Evolutionary conservation across 2,329 filamentous ascomycete genomes (phyloP), one percentile per base, ranked within the genome.

Genomic region (Penicillium aurantiogriseum): DNA sequence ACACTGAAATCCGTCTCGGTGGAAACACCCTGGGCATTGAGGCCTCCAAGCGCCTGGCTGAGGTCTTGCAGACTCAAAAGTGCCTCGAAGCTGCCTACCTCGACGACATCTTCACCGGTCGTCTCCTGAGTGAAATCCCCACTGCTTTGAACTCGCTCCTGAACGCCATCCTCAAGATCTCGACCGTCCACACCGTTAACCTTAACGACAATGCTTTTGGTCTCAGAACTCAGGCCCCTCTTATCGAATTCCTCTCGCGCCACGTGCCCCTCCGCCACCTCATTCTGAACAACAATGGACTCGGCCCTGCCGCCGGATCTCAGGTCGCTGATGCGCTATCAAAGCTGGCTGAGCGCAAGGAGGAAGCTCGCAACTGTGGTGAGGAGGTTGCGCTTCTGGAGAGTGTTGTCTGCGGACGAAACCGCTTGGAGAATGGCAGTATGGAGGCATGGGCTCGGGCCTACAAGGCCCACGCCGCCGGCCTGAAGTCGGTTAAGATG

Each of bases 201-300:
- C 84, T 99, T 40, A 96, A 93, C 77, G 94, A 99, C 78, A 99
- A 99, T 77, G 94, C 94, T 45, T 99, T 99, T 70, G 94, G 94
- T 56, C 86, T 97, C 60, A 97, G 96, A 78, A 96, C 91, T 17
- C 90, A 95, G 75, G 92, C 91, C 36, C 94, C 93, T 10, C 85
- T 99, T 48, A 90, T 96, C 66, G 90, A 90, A 59, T 99, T 99
- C 79, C 86, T 99, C 61, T 88, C 90, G 54, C 84, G 88, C 57
- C 93, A 97, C 77, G 86, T 90, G 3, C 93, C 94, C 3, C 87
- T 99, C 42, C 92, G 92, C 76, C 92, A 97, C 76, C 85, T 99
- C 29, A 91, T 95, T 77, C 86, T 99, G 57, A 97, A 97, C 83
- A 99, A 99, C 83, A 99, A 99, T 76, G 94, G 94, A 29, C 85